Conservation (phyloP, 164 flowering plant species). For the Magnolia changhungtana region DNA sequence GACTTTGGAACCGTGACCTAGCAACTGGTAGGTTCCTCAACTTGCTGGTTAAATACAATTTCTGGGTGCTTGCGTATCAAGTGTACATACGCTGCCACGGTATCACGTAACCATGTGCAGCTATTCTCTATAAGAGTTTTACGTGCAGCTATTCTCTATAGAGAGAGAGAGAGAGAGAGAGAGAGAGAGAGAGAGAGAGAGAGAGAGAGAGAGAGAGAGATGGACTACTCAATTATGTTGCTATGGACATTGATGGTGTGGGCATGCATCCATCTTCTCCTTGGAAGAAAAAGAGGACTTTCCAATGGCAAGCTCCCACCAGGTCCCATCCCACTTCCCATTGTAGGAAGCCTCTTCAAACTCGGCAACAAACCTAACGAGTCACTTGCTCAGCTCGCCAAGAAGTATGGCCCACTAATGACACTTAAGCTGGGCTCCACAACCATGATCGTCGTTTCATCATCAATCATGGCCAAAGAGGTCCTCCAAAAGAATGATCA, state of each 20-base stretch:
- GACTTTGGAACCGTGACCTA: too few relatives aligned
- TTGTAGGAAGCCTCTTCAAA: conserved; percentile 22
- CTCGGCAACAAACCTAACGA: conserved; percentile 18
- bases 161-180: too few relatives aligned
- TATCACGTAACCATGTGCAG: too few relatives aligned
- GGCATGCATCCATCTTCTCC: background rate
- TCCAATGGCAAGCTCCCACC: conserved; percentile 9
- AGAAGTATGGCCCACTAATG: conserved; percentile 14
- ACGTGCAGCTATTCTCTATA: too few relatives aligned
- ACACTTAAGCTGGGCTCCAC: conserved; percentile 16
- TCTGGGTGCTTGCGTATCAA: too few relatives aligned
- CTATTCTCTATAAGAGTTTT: too few relatives aligned
- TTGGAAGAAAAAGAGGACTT: background rate
- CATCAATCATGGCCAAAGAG: conserved; percentile 4
- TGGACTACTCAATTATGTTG: background rate
- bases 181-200: too few relatives aligned
- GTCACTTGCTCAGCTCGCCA: conserved; percentile 17
- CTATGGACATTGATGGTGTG: background rate
- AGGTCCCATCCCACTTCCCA: conserved; percentile 24
- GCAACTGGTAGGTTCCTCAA: too few relatives aligned
- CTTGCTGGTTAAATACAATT: too few relatives aligned
- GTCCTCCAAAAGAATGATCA: conserved; percentile 7
- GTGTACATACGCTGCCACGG: too few relatives aligned
- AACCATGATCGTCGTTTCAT: conserved; percentile 1
- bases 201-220: background rate